These are phyloP conservation scores for Aspergillus phoenicis DNA, from an alignment of 2,329 filamentous ascomycete genomes.

Conservation along the genomic window DNA sequence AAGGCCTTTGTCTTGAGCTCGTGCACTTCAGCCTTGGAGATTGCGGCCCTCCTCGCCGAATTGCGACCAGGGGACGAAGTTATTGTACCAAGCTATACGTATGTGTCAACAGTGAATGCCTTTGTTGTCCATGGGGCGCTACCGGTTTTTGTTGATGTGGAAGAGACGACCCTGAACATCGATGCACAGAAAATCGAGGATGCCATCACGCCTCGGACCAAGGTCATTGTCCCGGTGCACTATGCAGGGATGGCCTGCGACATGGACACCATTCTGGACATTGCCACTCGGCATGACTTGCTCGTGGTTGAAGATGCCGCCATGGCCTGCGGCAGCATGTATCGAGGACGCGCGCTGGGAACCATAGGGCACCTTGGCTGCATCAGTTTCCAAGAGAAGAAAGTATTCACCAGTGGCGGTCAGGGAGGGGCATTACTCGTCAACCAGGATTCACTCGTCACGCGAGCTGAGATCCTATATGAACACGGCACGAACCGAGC, in stretches of 20 bases:
- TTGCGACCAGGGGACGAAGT: constrained; percentile 20
- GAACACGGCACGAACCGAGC: constrained; percentile 17
- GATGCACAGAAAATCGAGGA: constrained; percentile 4
- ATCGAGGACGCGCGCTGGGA: constrained; percentile 16
- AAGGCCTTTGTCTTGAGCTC: constrained; percentile 16
- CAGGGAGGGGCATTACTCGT: constrained; percentile 20
- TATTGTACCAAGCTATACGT: constrained; percentile 21
- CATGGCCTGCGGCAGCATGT: constrained; percentile 14
- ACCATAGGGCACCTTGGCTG: constrained; percentile 22
- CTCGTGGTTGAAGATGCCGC: constrained; percentile 22
- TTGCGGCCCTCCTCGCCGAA: constrained; percentile 14
- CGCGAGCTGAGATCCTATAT: constrained; percentile 14
- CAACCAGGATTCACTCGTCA: constrained; percentile 12
- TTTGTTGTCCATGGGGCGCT: constrained; percentile 19
- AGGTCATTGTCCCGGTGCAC: constrained; percentile 19
- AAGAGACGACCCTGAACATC: constrained; percentile 20
- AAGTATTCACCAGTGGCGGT: constrained; percentile 20
- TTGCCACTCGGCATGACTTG: constrained; percentile 7
- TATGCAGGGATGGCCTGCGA: constrained; percentile 19
- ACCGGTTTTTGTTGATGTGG: constrained; percentile 19
- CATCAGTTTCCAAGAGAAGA: constrained; percentile 23
- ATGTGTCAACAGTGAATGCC: constrained; percentile 18
- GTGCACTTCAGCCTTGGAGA: constrained; percentile 19
- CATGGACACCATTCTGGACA: constrained; percentile 19
- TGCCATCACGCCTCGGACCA: constrained; percentile 16